Conservation (phyloP, 768 basidiomycete species). For the Auricularia sp. region DNA sequence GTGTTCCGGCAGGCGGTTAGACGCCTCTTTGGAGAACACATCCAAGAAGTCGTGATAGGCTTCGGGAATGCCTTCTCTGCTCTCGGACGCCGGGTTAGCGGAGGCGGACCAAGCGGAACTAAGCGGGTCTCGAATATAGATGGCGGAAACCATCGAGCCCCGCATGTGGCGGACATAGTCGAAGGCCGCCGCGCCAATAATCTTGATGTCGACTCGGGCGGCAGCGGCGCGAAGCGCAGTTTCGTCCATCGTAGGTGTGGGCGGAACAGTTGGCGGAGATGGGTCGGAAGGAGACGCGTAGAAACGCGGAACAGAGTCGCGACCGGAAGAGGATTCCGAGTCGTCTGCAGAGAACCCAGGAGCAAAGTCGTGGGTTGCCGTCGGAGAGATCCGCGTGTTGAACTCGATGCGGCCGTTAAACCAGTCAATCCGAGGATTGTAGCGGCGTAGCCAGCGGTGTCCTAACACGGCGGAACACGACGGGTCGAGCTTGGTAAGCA, state of each 20-base stretch:
- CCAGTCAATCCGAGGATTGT: constrained; percentile 18
- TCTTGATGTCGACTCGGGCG: background rate
- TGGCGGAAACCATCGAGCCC: background rate
- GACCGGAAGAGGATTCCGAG: background rate
- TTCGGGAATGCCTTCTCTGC: background rate
- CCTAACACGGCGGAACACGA: constrained; percentile 8
- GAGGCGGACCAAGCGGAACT: background rate
- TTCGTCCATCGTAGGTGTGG: background rate
- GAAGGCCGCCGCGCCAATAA: background rate
- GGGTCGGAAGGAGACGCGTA: background rate
- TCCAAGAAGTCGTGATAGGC: constrained; percentile 4
- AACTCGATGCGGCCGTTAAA: constrained; percentile 1
- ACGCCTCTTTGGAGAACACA: constrained; percentile 3
- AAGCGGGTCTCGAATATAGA: background rate
- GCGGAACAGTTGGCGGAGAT: background rate
- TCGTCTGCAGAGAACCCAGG: background rate
- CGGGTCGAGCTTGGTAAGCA: background rate
- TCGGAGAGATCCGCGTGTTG: background rate
- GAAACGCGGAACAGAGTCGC: background rate
- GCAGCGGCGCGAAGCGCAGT: background rate
- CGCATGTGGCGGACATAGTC: background rate
- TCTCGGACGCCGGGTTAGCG: background rate
- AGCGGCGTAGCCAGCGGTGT: constrained; percentile 11
- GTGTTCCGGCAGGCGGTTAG: constrained; percentile 24
- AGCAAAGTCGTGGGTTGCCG: background rate